phyloP scores from a whole-genome alignment of 2,329 filamentous ascomycete genomes.

The Monosporascus cannonballus region DNA sequence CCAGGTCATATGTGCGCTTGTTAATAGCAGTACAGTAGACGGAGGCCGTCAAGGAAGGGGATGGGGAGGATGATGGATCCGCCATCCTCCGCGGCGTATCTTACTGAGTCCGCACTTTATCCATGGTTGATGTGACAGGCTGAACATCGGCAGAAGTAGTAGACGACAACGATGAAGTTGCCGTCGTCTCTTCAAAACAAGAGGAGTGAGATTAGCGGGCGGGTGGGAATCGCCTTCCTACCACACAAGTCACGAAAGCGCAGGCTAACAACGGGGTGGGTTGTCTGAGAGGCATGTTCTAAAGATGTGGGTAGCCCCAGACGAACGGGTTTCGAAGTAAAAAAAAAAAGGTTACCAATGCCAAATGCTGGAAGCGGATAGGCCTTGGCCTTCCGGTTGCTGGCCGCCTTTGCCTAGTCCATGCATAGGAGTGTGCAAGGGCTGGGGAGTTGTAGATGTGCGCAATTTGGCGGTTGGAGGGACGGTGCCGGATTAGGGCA shows the following conservation, averaged over 20 bases:
- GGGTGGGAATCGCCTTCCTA: neutral
- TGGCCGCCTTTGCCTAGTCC: neutral
- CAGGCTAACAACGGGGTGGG: neutral
- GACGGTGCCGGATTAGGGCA: constrained; percentile 12
- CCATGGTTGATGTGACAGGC: neutral
- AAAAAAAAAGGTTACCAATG: neutral
- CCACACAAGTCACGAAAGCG: neutral
- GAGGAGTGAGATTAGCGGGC: neutral
- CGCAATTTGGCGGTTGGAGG: constrained; percentile 7
- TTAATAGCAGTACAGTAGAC: too few relatives aligned
- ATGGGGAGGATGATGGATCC: neutral
- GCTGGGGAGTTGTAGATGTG: neutral
- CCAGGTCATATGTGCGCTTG: too few relatives aligned
- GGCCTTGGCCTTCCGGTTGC: too few relatives aligned
- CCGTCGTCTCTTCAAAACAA: neutral
- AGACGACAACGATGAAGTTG: neutral
- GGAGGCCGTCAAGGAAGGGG: too few relatives aligned
- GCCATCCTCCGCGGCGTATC: neutral
- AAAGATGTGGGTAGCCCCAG: neutral
- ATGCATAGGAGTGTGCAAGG: neutral
- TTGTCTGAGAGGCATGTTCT: neutral
- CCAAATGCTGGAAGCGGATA: too few relatives aligned
- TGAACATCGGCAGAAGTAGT: neutral
- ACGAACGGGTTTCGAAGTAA: neutral
- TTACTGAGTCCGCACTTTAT: neutral